phyloP scores from a whole-genome alignment of 2,329 filamentous ascomycete genomes.

The Phyllosticta citribraziliensis region DNA sequence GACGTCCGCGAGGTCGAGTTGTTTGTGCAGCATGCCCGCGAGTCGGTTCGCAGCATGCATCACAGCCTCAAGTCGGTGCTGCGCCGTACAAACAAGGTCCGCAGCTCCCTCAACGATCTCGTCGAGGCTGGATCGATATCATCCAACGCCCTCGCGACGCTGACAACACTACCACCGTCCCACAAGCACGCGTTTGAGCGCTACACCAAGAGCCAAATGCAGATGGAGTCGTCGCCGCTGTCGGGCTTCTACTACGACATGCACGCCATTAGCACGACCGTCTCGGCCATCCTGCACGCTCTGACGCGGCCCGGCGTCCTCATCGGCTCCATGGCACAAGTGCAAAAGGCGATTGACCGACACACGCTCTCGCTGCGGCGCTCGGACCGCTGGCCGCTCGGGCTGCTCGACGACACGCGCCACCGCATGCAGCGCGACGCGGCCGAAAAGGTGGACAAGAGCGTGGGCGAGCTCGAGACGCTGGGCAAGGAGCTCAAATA shows the following conservation, averaged over 20 bases:
- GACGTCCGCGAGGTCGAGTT: constrained; percentile 84
- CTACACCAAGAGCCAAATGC: constrained; percentile 57
- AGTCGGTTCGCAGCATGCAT: constrained; percentile 78
- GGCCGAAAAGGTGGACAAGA: constrained; percentile 65
- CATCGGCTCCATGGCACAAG: constrained; percentile 63
- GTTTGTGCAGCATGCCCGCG: constrained; percentile 82
- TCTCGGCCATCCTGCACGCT: constrained; percentile 68
- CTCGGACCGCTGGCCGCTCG: constrained; percentile 68
- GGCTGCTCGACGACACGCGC: constrained; percentile 77
- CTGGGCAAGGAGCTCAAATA: constrained; percentile 78
- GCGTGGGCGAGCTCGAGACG: constrained; percentile 58
- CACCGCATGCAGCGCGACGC: constrained; percentile 75
- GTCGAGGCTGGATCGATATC: constrained; percentile 51
- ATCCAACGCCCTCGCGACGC: constrained; percentile 42
- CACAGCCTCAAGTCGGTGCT: constrained; percentile 74
- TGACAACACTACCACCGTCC: constrained; percentile 56
- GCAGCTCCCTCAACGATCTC: constrained; percentile 56
- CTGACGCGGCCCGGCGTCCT: constrained; percentile 70
- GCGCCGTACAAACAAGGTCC: constrained; percentile 65
- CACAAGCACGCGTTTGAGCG: constrained; percentile 63
- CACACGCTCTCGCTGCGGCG: constrained; percentile 65
- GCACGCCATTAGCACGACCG: constrained; percentile 71
- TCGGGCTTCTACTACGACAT: constrained; percentile 65
- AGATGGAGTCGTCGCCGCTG: constrained; percentile 63
- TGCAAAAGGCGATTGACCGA: constrained; percentile 68